These are phyloP conservation scores for Lyophyllum semitale DNA, from an alignment of 768 basidiomycete genomes.

Conservation along the genomic window DNA sequence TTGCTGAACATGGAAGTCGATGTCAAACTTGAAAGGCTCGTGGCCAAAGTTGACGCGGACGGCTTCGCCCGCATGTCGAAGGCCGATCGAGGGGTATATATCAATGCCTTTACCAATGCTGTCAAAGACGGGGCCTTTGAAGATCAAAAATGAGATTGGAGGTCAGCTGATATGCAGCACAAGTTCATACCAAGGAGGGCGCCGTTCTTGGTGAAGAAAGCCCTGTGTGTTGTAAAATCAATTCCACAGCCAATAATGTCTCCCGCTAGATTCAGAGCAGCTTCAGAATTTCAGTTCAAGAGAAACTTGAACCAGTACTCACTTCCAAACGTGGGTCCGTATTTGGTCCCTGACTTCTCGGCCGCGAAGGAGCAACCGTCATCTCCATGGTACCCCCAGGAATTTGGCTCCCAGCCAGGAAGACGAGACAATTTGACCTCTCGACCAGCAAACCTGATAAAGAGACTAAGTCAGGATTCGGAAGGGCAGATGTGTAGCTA, in stretches of 20 bases:
- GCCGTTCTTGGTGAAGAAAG: constrained; percentile 93
- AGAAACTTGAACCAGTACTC: constrained; percentile 26
- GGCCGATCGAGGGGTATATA: constrained; percentile 86
- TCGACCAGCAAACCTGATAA: constrained; percentile 61
- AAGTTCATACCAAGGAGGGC: constrained; percentile 55
- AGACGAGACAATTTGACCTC: constrained; percentile 71
- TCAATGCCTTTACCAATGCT: constrained; percentile 65
- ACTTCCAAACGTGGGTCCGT: constrained; percentile 84
- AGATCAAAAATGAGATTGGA: neutral
- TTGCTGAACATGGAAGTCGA: constrained; percentile 81
- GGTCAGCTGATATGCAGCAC: neutral
- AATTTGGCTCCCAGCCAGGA: constrained; percentile 83
- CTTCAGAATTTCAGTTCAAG: constrained; percentile 3
- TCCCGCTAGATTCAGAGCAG: constrained; percentile 53
- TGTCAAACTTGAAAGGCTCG: constrained; percentile 85
- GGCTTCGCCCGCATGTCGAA: constrained; percentile 78
- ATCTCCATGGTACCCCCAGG: constrained; percentile 94
- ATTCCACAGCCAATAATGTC: constrained; percentile 93
- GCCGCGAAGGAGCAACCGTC: constrained; percentile 79
- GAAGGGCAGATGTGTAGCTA: constrained; percentile 5
- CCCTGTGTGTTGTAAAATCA: constrained; percentile 78
- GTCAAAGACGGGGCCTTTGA: constrained; percentile 67
- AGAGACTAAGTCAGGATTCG: constrained; percentile 2
- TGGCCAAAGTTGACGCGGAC: constrained; percentile 89
- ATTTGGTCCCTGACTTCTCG: constrained; percentile 69